Conservation (phyloP, 768 basidiomycete species). For the Termitomyces heimii region DNA sequence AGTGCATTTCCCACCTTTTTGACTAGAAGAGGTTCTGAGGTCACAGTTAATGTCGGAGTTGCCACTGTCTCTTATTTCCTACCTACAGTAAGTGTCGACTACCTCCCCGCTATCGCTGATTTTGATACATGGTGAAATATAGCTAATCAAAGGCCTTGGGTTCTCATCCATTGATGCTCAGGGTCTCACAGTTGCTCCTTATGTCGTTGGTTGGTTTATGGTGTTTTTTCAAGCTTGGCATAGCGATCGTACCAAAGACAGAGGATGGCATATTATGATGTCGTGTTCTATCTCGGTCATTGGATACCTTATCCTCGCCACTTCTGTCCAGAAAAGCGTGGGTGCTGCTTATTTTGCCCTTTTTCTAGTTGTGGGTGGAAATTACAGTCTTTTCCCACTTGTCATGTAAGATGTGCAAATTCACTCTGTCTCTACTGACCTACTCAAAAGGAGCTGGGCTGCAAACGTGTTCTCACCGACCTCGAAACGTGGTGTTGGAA, state of each 20-base stretch:
- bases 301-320: constrained; percentile 52
- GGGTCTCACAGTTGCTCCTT: constrained; percentile 53
- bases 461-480: constrained; percentile 55
- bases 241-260: constrained; percentile 46
- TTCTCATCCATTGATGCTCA: constrained; percentile 53
- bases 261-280: constrained; percentile 52
- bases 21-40: not conserved
- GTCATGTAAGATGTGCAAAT: constrained; percentile 37
- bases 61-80: constrained; percentile 53
- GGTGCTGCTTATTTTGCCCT: constrained; percentile 53
- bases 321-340: constrained; percentile 41
- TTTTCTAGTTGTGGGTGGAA: constrained; percentile 50
- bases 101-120: not conserved
- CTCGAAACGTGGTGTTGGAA: constrained; percentile 54
- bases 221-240: constrained; percentile 50
- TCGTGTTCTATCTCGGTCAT: constrained; percentile 38
- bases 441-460: constrained; percentile 49
- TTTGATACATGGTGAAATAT: not conserved
- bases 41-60: constrained; percentile 47
- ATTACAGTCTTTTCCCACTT: constrained; percentile 50
- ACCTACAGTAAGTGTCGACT: constrained; percentile 34
- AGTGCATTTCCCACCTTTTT: constrained; percentile 1
- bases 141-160: constrained; percentile 52
- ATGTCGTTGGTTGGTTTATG: constrained; percentile 50
- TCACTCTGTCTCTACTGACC: not conserved